Conservation (phyloP, 2,329 filamentous ascomycete species). For the Hypoxylon sp. region DNA sequence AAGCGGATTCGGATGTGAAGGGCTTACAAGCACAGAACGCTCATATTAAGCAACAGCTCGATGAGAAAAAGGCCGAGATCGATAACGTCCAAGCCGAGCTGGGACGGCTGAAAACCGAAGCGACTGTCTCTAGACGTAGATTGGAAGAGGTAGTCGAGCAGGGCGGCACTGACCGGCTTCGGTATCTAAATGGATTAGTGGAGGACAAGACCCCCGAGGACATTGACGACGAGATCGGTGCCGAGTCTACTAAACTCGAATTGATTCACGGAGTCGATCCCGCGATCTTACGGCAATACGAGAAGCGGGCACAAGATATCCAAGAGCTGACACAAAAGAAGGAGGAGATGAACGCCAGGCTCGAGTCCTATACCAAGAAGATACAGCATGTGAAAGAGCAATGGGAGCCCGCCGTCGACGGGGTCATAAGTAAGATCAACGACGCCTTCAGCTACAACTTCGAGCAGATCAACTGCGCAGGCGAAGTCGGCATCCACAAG, state of each 20-base stretch:
- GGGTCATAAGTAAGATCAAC: conserved; percentile 84
- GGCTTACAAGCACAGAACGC: conserved; percentile 76
- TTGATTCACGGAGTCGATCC: conserved; percentile 85
- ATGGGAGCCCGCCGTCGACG: conserved; percentile 90
- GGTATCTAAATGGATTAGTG: conserved; percentile 61
- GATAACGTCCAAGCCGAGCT: conserved; percentile 58
- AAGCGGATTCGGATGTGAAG: conserved; percentile 85
- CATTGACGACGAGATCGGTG: conserved; percentile 80
- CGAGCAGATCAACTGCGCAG: conserved; percentile 92
- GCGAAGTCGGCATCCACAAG: conserved; percentile 90
- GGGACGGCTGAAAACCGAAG: conserved; percentile 55
- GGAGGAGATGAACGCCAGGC: conserved; percentile 66
- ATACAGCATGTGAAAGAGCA: conserved; percentile 76
- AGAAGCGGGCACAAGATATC: conserved; percentile 79
- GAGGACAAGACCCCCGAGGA: conserved; percentile 70
- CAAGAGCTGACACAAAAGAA: conserved; percentile 71
- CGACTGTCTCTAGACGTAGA: conserved; percentile 56
- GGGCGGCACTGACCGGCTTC: conserved; percentile 58
- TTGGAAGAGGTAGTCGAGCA: conserved; percentile 60
- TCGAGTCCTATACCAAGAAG: conserved; percentile 68
- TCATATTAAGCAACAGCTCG: conserved; percentile 69
- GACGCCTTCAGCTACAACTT: conserved; percentile 95
- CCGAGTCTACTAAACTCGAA: conserved; percentile 81
- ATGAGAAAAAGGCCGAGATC: conserved; percentile 61
- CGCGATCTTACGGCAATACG: conserved; percentile 81